These are phyloP conservation scores for Aspergillus mulundensis DNA, from an alignment of 495 filamentous ascomycete genomes.

Conservation along the genomic window DNA sequence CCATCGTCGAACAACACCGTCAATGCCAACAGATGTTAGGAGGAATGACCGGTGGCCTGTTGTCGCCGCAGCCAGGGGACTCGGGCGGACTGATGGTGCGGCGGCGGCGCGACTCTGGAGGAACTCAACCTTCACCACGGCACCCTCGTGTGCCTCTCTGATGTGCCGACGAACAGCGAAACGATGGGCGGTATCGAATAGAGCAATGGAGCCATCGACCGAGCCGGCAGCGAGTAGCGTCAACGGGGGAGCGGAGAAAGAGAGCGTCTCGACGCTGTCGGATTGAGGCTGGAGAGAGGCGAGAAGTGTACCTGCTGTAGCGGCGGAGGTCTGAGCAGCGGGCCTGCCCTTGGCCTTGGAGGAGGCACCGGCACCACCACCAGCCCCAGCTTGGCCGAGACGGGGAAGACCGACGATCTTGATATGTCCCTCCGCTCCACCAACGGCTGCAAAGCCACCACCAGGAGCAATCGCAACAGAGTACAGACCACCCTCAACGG, in stretches of 20 bases:
- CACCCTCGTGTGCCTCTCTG: conserved; percentile 71
- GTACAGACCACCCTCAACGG: conserved; percentile 86
- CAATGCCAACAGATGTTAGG: conserved; percentile 77
- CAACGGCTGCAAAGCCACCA: conserved; percentile 74
- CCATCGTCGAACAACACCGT: conserved; percentile 84
- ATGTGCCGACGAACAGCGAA: conserved; percentile 82
- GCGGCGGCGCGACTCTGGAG: conserved; percentile 40
- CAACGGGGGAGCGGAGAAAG: conserved; percentile 71
- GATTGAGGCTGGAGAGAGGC: conserved; percentile 63
- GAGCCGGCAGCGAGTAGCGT: conserved; percentile 81
- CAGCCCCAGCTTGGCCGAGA: conserved; percentile 31
- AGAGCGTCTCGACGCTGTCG: conserved; percentile 80
- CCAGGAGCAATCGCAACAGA: conserved; percentile 75
- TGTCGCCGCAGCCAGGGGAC: conserved; percentile 21
- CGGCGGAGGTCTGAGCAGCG: conserved; percentile 42
- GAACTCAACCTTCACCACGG: conserved; percentile 92
- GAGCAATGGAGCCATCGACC: conserved; percentile 84
- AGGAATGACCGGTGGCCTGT: conserved; percentile 50
- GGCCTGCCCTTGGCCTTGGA: conserved; percentile 25
- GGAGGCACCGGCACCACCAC: conserved; percentile 25
- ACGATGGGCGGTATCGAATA: conserved; percentile 79
- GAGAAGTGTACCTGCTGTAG: conserved; percentile 76
- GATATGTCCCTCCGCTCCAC: conserved; percentile 81
- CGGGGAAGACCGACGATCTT: conserved; percentile 80
- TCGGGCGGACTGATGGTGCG: conserved; percentile 21